Conservation (phyloP, 2,329 filamentous ascomycete genomes). For the Fusarium compactum region DNA sequence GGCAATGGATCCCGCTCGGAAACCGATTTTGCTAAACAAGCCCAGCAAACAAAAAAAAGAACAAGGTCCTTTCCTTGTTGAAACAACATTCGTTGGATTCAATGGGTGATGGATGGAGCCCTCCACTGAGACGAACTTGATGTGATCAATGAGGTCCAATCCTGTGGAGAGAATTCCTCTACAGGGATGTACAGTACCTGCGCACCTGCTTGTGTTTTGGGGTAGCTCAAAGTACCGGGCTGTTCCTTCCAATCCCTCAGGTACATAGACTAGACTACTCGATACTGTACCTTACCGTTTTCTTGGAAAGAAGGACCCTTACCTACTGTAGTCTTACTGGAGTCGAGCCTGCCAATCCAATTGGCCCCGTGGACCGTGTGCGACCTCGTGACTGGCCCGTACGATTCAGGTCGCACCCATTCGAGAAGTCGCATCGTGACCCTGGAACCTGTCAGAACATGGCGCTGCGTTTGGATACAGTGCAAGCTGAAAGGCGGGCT, state of each 20-base stretch:
- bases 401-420: slow-evolving; percentile 33
- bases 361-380: slow-evolving; percentile 46
- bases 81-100: slow-evolving; percentile 37
- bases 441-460: slow-evolving; percentile 32
- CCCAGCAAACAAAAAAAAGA: slow-evolving; percentile 24
- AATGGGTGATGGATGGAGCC: slow-evolving; percentile 30
- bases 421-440: slow-evolving; percentile 38
- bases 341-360: slow-evolving; percentile 40
- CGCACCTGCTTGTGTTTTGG: slow-evolving; percentile 14
- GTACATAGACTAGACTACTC: not conserved
- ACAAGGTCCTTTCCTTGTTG: slow-evolving; percentile 14
- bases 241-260: not conserved
- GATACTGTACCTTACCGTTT: slow-evolving; percentile 14
- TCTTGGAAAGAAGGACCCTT: slow-evolving; percentile 19
- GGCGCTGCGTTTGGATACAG: slow-evolving; percentile 28
- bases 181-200: not conserved
- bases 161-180: not conserved
- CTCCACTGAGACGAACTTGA: slow-evolving; percentile 9
- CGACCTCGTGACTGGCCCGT: slow-evolving; percentile 46
- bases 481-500: slow-evolving; percentile 26
- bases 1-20: slow-evolving; percentile 24
- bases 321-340: not conserved
- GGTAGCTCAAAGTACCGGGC: slow-evolving; percentile 20
- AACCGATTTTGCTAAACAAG: slow-evolving; percentile 29
- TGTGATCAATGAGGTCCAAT: slow-evolving; percentile 21